Evolutionary conservation across 2,329 filamentous ascomycete species (phyloP), one percentile per base, ranked within the genome.

Genomic region (Talaromyces sp.): DNA sequence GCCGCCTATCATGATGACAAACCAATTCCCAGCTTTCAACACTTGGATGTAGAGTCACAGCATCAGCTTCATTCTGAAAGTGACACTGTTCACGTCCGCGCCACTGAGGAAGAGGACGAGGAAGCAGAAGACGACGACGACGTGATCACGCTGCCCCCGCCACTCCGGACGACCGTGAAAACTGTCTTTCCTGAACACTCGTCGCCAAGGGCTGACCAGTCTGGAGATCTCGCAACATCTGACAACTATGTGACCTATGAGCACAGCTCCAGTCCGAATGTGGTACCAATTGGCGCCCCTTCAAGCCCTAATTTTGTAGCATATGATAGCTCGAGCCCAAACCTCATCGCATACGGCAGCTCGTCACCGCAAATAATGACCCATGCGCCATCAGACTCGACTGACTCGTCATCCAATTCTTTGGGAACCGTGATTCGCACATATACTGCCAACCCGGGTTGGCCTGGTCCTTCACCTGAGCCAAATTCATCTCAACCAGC

Each of bases 241-340:
- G 58, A 55, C 21, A 61, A 61, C 43, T 61, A 55, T 38, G 52
- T 58, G 31, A 58, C 62, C 14, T 59, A 63, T 17, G 61, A 63
- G 21, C 58, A 53, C 57, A 68, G 70, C 17, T 78, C 77, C 31
- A 79, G 75, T 64, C 76, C 77, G 3, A 79, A 77, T 56, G 61
- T 79, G 27, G 69, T 75, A 27, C 71, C 71, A 7, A 67, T 75
- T 49, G 75, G 71, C 27, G 69, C 70, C 31, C 70, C 73, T 0
- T 77, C 75, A 32, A 77, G 75, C 59, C 75, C 75, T 46, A 77
- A 76, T 63, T 68, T 77, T 56, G 67, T 78, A 27, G 68, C 73
- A 2, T 62, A 75, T 49, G 69, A 75, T 62, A 75, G 66, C 55
- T 77, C 76, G 58, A 75, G 71, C 65, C 64, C 75, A 56, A 73